These are phyloP conservation scores for Ogataea trehaloabstinens DNA, from an alignment of 805 yeast species.

Conservation along the genomic window DNA sequence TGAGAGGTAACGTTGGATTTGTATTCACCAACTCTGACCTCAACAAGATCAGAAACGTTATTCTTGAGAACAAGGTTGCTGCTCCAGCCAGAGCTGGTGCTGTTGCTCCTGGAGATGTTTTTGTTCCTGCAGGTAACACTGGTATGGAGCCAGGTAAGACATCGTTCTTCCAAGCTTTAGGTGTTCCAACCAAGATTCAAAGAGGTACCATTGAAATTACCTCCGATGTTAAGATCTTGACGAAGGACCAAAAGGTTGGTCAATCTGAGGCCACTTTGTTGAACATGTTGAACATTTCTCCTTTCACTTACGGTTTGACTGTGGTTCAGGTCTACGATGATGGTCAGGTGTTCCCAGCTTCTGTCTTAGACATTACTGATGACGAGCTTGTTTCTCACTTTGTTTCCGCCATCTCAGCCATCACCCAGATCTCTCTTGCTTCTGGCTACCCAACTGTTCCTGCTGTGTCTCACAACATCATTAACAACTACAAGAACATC, in stretches of 20 bases:
- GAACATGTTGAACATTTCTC: conserved; percentile 99
- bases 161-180: conserved; percentile 99
- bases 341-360: conserved; percentile 96
- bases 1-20: conserved; percentile 99
- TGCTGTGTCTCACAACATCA: conserved; percentile 97
- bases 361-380: conserved; percentile 97
- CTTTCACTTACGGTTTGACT: conserved; percentile 98
- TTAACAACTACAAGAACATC: conserved; percentile 99
- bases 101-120: conserved; percentile 95
- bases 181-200: conserved; percentile 99
- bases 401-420: conserved; percentile 85
- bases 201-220: conserved; percentile 99
- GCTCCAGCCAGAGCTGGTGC: conserved; percentile 99
- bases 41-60: conserved; percentile 84
- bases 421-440: conserved; percentile 96
- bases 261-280: conserved; percentile 98
- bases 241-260: conserved; percentile 86
- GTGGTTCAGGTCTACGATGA: conserved; percentile 97
- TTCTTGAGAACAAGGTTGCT: conserved; percentile 92
- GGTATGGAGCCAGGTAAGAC: conserved; percentile 99
- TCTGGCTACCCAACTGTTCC: conserved; percentile 99
- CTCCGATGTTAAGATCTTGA: conserved; percentile 93
- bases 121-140: conserved; percentile 99
- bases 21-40: conserved; percentile 97
- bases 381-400: conserved; percentile 93